Conservation (phyloP, 768 basidiomycete species). For the Pleurotus pulmonarius region DNA sequence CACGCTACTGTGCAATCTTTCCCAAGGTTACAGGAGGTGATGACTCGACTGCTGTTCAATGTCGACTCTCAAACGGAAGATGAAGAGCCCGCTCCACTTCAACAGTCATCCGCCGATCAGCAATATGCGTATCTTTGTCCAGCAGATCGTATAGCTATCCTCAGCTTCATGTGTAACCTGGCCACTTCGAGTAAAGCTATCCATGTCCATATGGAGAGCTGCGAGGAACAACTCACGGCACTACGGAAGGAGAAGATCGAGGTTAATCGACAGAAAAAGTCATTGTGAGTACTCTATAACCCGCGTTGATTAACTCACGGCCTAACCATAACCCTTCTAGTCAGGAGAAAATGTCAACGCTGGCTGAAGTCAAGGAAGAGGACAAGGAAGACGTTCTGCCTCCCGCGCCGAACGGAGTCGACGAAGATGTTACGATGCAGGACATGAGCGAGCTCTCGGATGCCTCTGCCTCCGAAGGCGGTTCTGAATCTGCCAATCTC, state of each 20-base stretch:
- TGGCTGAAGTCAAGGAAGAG: conserved; percentile 57
- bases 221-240: conserved; percentile 86
- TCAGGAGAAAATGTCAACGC: conserved; percentile 68
- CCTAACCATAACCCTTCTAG: conserved; percentile 31
- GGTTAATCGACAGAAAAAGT: conserved; percentile 85
- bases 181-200: conserved; percentile 89
- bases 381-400: conserved; percentile 22
- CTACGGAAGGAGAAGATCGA: conserved; percentile 95
- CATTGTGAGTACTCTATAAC: conserved; percentile 57
- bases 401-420: conserved; percentile 38
- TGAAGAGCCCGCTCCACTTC: conserved; percentile 19
- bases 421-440: conserved; percentile 58
- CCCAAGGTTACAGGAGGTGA: conserved; percentile 64
- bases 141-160: conserved; percentile 77
- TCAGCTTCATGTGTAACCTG: conserved; percentile 86
- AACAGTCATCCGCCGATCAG: conserved; percentile 51
- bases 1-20: conserved; percentile 73
- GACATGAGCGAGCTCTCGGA: conserved; percentile 77
- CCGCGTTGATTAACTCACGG: conserved; percentile 3
- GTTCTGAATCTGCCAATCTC: conserved; percentile 51
- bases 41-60: conserved; percentile 72
- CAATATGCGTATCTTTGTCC: conserved; percentile 73
- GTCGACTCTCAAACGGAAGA: conserved; percentile 47
- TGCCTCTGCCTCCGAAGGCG: conserved; percentile 55
- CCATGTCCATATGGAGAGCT: conserved; percentile 85